These are phyloP conservation scores for Lentinula lateritia DNA, from an alignment of 768 basidiomycete species.

Conservation along the genomic window DNA sequence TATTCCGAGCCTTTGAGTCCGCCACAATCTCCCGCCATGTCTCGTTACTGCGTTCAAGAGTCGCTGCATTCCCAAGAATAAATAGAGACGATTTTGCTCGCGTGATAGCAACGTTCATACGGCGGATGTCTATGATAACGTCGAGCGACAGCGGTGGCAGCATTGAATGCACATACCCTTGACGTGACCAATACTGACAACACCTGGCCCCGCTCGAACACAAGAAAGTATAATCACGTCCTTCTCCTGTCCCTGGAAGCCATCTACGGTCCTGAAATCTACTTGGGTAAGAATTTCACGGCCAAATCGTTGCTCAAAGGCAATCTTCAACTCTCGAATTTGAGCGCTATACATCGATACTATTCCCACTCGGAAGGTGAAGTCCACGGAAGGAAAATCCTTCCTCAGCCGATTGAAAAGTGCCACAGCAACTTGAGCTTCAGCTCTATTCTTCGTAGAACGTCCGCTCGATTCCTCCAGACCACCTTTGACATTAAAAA, in stretches of 20 bases:
- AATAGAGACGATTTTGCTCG: constrained; percentile 92
- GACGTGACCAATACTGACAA: constrained; percentile 83
- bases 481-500: constrained; percentile 76
- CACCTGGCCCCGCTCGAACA: constrained; percentile 86
- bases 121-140: constrained; percentile 52
- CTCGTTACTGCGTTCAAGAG: constrained; percentile 79
- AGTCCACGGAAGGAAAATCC: constrained; percentile 50
- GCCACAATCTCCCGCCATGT: constrained; percentile 75
- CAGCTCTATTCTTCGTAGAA: constrained; percentile 71
- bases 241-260: constrained; percentile 99
- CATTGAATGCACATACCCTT: constrained; percentile 41
- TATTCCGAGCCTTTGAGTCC: constrained; percentile 64
- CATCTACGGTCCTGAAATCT: constrained; percentile 97
- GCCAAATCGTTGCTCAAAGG: constrained; percentile 72
- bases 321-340: constrained; percentile 62
- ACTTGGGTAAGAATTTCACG: constrained; percentile 61
- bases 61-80: constrained; percentile 86
- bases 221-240: constrained; percentile 97
- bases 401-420: constrained; percentile 67
- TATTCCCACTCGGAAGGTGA: constrained; percentile 58
- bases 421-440: constrained; percentile 70
- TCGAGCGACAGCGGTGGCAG: constrained; percentile 4
- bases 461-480: constrained; percentile 60
- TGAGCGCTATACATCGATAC: constrained; percentile 97
- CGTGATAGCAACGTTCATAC: constrained; percentile 99